Evolutionary conservation across 352 stramenopile genomes (phyloP), one percentile per base, ranked within the genome.

Genomic region (Globisporangium megalacanthum): DNA sequence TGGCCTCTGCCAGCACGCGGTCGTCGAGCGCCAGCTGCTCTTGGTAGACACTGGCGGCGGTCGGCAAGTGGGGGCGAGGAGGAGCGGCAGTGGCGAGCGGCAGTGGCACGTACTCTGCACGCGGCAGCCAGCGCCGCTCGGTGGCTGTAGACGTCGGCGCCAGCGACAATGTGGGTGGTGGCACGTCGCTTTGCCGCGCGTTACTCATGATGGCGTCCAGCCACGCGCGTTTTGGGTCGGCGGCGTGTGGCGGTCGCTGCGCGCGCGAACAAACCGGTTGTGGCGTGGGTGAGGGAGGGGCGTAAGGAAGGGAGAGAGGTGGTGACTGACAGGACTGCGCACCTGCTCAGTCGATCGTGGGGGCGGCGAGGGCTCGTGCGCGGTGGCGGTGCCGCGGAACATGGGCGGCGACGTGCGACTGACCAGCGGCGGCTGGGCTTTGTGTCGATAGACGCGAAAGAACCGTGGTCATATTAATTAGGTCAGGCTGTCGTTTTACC

Each of bases 151-250:
- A 29, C 25, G 25, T 1, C 25, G 25, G 25, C 25, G 25, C 25
- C 25, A 29, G 25, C 25, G 25, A 1, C 25, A 29, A 4, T 29
- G 25, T 29, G 25, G 25, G 52, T 7, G 49, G 60, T 10, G 60
- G 36, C 45, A 39, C 14, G 48, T 72, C 69, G 14, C 35, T 61
- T 4, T 66, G 57, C 20, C 76, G 74, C 19, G 70, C 64, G 59
- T 85, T 84, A 72, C 64, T 91, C 69, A 88, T 81, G 44, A 91
- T 88, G 11, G 78, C 80, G 64, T 85, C 68, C 48, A 91, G 70
- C 80, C 80, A 89, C 55, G 75, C 71, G 52, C 85, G 72, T 53
- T 86, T 89, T 6, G 77, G 68, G 46, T 78, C 69, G 37, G 68
- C 61, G 14, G 52, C 66, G n/a, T 53, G 64, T 47, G 36, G 57